Evolutionary conservation across 169 alveolate genomes (phyloP), one percentile per base, ranked within the genome.

Genomic region (Plasmodium blacklocki): DNA sequence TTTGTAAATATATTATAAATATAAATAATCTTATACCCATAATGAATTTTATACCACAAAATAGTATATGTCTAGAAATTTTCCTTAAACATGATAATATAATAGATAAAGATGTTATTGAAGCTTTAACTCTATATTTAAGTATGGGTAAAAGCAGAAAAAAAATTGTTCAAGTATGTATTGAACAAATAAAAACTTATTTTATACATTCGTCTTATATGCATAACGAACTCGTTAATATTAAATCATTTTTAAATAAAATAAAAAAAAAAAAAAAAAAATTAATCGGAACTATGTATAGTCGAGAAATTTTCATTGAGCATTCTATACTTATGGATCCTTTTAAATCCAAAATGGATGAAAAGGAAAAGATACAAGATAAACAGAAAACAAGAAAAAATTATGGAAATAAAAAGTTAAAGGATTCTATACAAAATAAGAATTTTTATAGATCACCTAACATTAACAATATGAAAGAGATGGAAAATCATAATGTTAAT

Each of bases 251-350:
- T 60, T 21, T 83, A 7, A 68, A 68, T 39, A 83, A 83, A 72
- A 70, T 54, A 8, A 67, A 50, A 32, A 58, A 21, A 18, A 80
- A 26, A 50, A 54, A 54, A 56, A 83, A 29, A 15, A 76, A 63
- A 18, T 3, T 71, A 9, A 29, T n/a, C 19, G 49, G 32, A 3
- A n/a, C 7, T 47, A 4, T 54, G 2, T n/a, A 14, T 26, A 54
- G 64, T 83, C 85, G 59, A 6, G 85, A 83, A 56, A 83, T 68
- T 26, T 83, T 83, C 63, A 83, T 83, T 59, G 91, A 83, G 21
- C 91, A 83, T 68, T 72, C 43, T 15, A 54, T 68, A 7, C 39
- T 83, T 11, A 45, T 56, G n/a, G 91, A 83, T 18, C 91, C 91
- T 1, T 83, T 83, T 68, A 67, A 58, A 23, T 68, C 91, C 7